Evolutionary conservation across 495 filamentous ascomycete species (phyloP).

Genomic region (Filosporella fistucella): DNA sequence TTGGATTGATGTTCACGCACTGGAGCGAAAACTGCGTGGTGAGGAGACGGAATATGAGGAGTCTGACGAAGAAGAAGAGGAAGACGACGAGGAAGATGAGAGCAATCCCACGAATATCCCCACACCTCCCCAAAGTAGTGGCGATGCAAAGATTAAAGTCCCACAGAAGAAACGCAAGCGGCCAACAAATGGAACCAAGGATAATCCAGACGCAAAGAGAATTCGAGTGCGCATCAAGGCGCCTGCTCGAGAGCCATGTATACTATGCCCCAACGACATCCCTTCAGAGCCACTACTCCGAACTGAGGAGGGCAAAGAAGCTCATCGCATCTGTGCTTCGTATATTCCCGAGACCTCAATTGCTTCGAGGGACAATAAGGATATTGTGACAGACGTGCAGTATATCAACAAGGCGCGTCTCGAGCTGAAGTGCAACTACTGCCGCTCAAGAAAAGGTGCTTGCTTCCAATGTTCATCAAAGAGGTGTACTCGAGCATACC

Average conservation of each 20-base stretch:
- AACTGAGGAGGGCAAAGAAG: constrained; percentile 83
- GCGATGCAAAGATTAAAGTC: constrained; percentile 29
- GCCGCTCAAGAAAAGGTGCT: constrained; percentile 85
- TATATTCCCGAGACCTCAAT: constrained; percentile 94
- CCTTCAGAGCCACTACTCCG: constrained; percentile 77
- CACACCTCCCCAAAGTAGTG: constrained; percentile 67
- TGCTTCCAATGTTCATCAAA: constrained; percentile 96
- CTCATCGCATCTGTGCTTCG: constrained; percentile 82
- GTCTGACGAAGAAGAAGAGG: constrained; percentile 71
- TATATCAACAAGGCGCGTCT: constrained; percentile 81
- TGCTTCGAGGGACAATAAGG: constrained; percentile 55
- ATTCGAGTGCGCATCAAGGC: constrained; percentile 64
- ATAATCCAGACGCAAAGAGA: constrained; percentile 50
- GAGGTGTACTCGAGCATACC: constrained; percentile 91
- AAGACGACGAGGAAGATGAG: constrained; percentile 63
- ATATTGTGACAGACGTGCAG: constrained; percentile 71
- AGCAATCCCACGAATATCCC: constrained; percentile 59
- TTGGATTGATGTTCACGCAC: constrained; percentile 93
- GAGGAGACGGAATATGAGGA: constrained; percentile 91
- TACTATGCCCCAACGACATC: constrained; percentile 90
- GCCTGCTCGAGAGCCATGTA: constrained; percentile 76
- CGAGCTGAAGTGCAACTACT: constrained; percentile 91
- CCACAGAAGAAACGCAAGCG: constrained; percentile 38
- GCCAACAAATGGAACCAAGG: constrained; percentile 35
- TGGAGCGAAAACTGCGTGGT: constrained; percentile 89